Evolutionary conservation across 306 rosid species (phyloP), one percentile per base, ranked within the genome.

Genomic region (Acacia crassicarpa): DNA sequence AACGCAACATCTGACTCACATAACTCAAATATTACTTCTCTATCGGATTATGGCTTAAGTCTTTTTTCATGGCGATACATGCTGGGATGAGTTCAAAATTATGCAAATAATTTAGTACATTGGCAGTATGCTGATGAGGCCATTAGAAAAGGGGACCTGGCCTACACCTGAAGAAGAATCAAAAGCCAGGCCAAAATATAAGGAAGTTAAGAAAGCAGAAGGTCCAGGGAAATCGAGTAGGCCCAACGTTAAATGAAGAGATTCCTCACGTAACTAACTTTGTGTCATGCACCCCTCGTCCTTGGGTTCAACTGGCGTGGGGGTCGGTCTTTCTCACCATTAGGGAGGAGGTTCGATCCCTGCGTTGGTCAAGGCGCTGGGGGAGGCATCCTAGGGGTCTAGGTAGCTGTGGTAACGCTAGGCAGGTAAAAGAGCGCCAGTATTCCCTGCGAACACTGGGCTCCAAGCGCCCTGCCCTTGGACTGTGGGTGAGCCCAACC

Each of bases 101-200:
- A 54, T 33, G 6, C 25, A 14, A 41, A 17, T 65, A 35, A 63
- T 22, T 63, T 72, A 27, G 25, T 49, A 46, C n/a, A 6, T 15
- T 17, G 27, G 38, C 19, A 62, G 38, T n/a, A 49, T 51, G 35
- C 77, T 32, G 65, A 23, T 58, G 16, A 58, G 1, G 9, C 65
- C 32, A 22, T 1, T 22, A 59, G 66, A 59, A 59, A 59, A 59
- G 66, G 20, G 23, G 87, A 89, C 61, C 76, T 89, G 67, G 84
- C 13, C 32, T 22, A 23, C 32, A 59, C 66, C 15, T 23, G 14
- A 20, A 54, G 66, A 59, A 7, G 33, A 59, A 23, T 16, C 33
- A 59, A 22, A 23, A 4, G 6, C 66, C 32, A n/a, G 63, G 63
- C 63, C 63, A 53, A 17, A n/a, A 56, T 23, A 59, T 9, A 22